Percentiles rank a stretch among this genome's conserved stretches.
These are phyloP conservation scores for Thielaviopsis punctulata DNA, from an alignment of 2,329 filamentous ascomycete genomes.

Conservation along the genomic window DNA sequence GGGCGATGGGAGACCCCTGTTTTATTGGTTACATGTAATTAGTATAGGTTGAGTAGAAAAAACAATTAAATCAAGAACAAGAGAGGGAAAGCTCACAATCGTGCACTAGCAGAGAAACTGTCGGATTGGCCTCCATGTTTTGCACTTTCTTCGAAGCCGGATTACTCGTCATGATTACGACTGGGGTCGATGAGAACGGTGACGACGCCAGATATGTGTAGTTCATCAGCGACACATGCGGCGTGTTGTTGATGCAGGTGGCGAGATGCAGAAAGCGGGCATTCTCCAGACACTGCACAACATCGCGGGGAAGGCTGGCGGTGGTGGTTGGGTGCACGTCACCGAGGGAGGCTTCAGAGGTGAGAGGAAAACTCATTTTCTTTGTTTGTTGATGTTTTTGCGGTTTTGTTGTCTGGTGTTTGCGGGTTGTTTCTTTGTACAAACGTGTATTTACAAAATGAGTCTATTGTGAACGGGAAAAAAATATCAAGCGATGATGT, in stretches of 20 bases:
- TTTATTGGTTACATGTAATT: neutral
- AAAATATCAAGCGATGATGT: too few species aligned
- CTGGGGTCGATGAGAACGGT: slow-evolving; percentile 50
- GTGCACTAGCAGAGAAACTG: slow-evolving; percentile 87
- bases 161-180: slow-evolving; percentile 89
- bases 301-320: slow-evolving; percentile 59
- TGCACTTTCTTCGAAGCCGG: slow-evolving; percentile 61
- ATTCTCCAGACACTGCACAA: slow-evolving; percentile 82
- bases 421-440: too few species aligned
- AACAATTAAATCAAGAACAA: neutral
- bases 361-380: slow-evolving; percentile 36
- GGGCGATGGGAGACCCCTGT: slow-evolving; percentile 77
- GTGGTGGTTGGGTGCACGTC: slow-evolving; percentile 55
- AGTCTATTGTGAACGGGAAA: too few species aligned
- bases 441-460: too few species aligned
- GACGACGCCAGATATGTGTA: slow-evolving; percentile 87
- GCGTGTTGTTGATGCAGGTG: slow-evolving; percentile 66
- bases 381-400: too few species aligned
- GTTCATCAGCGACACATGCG: slow-evolving; percentile 95
- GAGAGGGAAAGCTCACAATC: slow-evolving; percentile 40
- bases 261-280: slow-evolving; percentile 93
- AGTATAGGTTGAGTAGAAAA: slow-evolving; percentile 8
- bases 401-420: too few species aligned
- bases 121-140: slow-evolving; percentile 70
- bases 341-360: slow-evolving; percentile 58